phyloP scores from a whole-genome alignment of 2,329 filamentous ascomycete genomes.

The Endocalyx cinctus region DNA sequence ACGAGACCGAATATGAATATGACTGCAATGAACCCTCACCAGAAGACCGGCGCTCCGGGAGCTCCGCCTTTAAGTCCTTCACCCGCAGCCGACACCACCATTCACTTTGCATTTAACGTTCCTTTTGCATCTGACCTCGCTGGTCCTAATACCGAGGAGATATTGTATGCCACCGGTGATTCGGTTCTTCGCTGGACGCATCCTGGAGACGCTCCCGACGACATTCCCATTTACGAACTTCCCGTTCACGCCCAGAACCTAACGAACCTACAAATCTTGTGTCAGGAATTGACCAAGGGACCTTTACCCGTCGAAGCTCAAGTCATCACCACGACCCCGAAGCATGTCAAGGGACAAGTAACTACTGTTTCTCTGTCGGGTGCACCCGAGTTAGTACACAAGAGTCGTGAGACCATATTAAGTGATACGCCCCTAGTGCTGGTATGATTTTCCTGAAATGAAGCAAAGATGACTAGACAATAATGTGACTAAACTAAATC shows the following conservation, averaged over 20 bases:
- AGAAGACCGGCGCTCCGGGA: conserved; percentile 49
- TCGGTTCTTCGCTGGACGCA: conserved; percentile 92
- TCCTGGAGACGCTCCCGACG: conserved; percentile 78
- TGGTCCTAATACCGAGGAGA: conserved; percentile 89
- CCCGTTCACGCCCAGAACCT: conserved; percentile 91
- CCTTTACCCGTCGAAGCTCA: conserved; percentile 73
- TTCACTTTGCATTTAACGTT: conserved; percentile 96
- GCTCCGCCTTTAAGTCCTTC: conserved; percentile 60
- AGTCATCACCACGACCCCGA: conserved; percentile 78
- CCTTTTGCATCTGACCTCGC: conserved; percentile 90
- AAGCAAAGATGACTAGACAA: conserved; percentile 9
- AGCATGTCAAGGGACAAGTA: conserved; percentile 61
- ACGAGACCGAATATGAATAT: conserved; percentile 52
- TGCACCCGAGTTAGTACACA: conserved; percentile 79
- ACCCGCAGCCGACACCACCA: conserved; percentile 67
- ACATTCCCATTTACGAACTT: conserved; percentile 79
- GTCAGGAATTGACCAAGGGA: conserved; percentile 72
- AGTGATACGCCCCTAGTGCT: conserved; percentile 89
- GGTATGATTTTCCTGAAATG: conserved; percentile 53
- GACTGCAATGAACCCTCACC: conserved; percentile 51
- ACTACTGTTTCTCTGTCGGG: conserved; percentile 91
- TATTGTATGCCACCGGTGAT: conserved; percentile 84
- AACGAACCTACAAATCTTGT: conserved; percentile 71
- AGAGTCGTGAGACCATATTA: conserved; percentile 82
- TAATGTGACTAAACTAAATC: conserved; percentile 23